Evolutionary conservation across 2,329 filamentous ascomycete species (phyloP), one percentile per base, ranked within the genome.

Genomic region (Volutella citrinella): DNA sequence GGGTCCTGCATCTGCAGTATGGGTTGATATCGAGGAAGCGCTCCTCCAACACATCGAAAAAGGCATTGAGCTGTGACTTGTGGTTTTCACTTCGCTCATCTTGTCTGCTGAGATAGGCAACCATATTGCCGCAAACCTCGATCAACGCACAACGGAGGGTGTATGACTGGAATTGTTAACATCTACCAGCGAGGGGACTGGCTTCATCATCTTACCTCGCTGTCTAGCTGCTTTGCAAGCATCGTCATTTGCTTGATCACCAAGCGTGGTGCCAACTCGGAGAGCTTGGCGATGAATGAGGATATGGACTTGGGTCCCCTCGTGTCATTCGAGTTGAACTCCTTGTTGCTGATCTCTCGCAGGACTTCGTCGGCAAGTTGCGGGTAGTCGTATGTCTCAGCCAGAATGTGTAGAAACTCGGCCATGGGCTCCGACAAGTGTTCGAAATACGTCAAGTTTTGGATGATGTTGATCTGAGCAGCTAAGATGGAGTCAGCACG

Each of bases 341-440:
- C 91, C 60, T 95, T 98, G 64, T 90, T 95, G 60, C 90, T 95
- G 47, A 98, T 77, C 57, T 98, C 93, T 52, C 88, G 83, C 38
- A 98, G 65, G 19, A 97, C 87, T 57, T 98, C 93, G 58, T 96
- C 93, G 5, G 89, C 84, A 8, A 98, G 74, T 55, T 98, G 93
- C 12, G 90, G 87, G 58, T 97, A 95, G 64, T 98, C 93, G 66
- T 97, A 98, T 67, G 96, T 91, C 59, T 97, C 90, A 2, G 90
- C 84, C 17, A 98, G 72, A 54, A 97, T 98, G 52, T 97, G 88
- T 5, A 98, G 69, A 52, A 98, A 95, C 60, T 98, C 94, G 19
- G 93, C 93, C 93, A 98, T 98, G 2, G 93, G 93, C 56, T 98
- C 93, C 1, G 93, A 91, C n/a, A 98, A 69, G 62, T 98, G 93